Evolutionary conservation across 768 basidiomycete species (phyloP), one percentile per base, ranked within the genome.

Genomic region (Leccinellum luteum): DNA sequence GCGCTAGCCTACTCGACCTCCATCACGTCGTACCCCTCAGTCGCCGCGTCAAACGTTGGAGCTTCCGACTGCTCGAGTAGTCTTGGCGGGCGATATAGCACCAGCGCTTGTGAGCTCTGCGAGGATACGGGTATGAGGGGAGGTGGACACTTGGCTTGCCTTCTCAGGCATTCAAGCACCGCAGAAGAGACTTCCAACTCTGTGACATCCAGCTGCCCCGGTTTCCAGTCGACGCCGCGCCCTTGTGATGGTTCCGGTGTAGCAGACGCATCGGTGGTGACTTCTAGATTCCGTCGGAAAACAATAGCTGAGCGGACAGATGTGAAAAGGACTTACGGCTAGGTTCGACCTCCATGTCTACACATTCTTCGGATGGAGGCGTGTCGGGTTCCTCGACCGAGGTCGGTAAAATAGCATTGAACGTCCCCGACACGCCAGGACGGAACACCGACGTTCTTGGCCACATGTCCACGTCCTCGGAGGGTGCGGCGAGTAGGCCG

Each of bases 281-380:
- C 48, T 12, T 45, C 58, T 64, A 28, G 6, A 43, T 17, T 41
- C n/a, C n/a, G 53, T 57, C 43, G 31, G n/a, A 27, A 27, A 44
- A 35, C 3, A 35, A 59, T 14, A 48, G 48, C 41, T 27, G 51
- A 35, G 48, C 10, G n/a, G 60, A 25, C 60, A 15, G 19, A 41
- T 31, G 32, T 43, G 41, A 19, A 43, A 34, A 52, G 31, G 21
- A 48, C 65, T 79, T 70, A 90, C 89, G 75, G 66, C 87, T 82
- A 61, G 81, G 85, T 65, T 87, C 88, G 5, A 82, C 79, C 59
- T 82, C 84, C 89, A 91, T 91, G 48, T 78, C 38, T n/a, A 41
- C 4, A 9, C 8, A 17, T 17, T 35, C 80, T 54, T 90, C 87
- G 19, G 74, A 79, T 9, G 74, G 64, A 17, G 63, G 52, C 0